Evolutionary conservation across 495 filamentous ascomycete genomes (phyloP).

Genomic region (Penicillium robsamsonii): DNA sequence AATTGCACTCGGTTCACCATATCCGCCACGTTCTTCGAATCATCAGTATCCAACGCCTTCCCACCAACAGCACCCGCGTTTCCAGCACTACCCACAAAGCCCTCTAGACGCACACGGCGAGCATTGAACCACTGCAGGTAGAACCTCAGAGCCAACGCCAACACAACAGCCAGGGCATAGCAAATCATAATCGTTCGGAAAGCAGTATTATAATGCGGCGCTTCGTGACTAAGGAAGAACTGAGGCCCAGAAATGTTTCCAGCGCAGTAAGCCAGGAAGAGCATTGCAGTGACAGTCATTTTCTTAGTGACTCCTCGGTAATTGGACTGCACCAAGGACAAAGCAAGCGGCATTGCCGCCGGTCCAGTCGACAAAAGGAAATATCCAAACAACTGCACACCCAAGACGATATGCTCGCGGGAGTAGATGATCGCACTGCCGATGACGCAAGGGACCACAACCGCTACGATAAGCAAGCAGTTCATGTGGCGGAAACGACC

Average conservation of each 20-base stretch:
- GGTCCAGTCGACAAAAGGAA: constrained; percentile 55
- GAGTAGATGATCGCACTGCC: constrained; percentile 62
- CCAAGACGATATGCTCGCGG: constrained; percentile 45
- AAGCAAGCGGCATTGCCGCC: constrained; percentile 54
- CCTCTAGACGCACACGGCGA: constrained; percentile 39
- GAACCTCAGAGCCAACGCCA: constrained; percentile 38
- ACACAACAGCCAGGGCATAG: constrained; percentile 42
- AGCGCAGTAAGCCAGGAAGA: constrained; percentile 42
- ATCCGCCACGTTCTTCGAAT: constrained; percentile 22
- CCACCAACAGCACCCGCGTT: constrained; percentile 38
- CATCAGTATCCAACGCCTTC: constrained; percentile 30
- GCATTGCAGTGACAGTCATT: constrained; percentile 45
- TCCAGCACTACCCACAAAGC: constrained; percentile 40
- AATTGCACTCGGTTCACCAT: constrained; percentile 32
- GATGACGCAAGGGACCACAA: constrained; percentile 38
- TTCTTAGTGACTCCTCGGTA: constrained; percentile 69
- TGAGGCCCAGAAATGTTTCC: constrained; percentile 45
- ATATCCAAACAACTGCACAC: constrained; percentile 55
- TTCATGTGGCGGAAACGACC: constrained; percentile 32
- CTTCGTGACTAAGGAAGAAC: constrained; percentile 35
- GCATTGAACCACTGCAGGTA: constrained; percentile 45
- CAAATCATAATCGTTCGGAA: constrained; percentile 54
- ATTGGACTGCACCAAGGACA: constrained; percentile 57
- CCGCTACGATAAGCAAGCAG: constrained; percentile 32
- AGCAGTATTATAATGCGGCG: constrained; percentile 41